Evolutionary conservation across 768 basidiomycete genomes (phyloP), one percentile per base, ranked within the genome.

Genomic region (Lyophyllum semitale): DNA sequence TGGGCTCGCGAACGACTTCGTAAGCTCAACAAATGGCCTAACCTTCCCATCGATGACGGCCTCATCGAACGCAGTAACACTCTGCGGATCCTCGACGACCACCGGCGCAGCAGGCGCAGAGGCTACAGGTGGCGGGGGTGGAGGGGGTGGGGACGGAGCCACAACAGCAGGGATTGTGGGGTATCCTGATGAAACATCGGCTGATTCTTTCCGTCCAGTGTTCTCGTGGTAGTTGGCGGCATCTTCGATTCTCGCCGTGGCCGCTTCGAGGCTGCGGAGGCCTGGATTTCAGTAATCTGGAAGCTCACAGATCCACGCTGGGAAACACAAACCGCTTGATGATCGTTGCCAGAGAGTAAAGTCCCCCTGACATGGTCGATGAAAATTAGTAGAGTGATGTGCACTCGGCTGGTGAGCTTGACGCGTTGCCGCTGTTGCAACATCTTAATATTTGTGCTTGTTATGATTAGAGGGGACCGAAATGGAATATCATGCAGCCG

Each of bases 191-290:
- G 60, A 61, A n/a, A 55, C 54, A 47, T 53, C 60, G 6, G 58
- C 51, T 15, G 49, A 55, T 47, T 50, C 58, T 13, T 54, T 47
- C 26, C 60, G 51, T 15, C 46, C 48, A 49, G 51, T 44, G 51
- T 40, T 37, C 37, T 67, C 70, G 23, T 74, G 68, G 15, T 82
- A 76, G 37, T 81, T 77, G 33, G 89, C 88, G 57, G 94, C 77
- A 66, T 99, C 97, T 72, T 99, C 97, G 32, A 99, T 84, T 30
- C 97, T 85, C 41, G 91, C 92, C 6, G 93, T 95, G 8, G 94
- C 92, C 23, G 97, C 97, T 78, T 95, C 91, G 48, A 94, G 83
- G 60, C 95, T 95, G 65, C 27, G 42, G 44, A 27, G 20, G 33
- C 12, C 29, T 40, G 49, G 47, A 53, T 38, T 27, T 53, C 47